Base-by-base conservation (phyloP, 257 asterid genomes). In the Plantago elongata region DNA sequence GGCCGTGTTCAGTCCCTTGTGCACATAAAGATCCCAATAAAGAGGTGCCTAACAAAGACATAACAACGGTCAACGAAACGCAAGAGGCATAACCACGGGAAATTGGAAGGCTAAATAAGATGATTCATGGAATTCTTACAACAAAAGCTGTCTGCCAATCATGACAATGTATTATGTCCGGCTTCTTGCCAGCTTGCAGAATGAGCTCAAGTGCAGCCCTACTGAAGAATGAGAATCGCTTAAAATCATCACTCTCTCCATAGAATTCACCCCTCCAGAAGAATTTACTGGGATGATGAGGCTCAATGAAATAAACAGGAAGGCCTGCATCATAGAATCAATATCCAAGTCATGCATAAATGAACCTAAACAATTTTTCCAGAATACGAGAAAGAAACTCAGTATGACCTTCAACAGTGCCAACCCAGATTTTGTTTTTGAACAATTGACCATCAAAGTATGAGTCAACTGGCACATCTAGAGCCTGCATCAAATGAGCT, bases 101-200 rank as follows among this genome's bases (percentile, higher is more conserved):
- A 55, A 64, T 37, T 60, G 51, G 70, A 66, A 55, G 4, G 42
- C 29, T 16, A 58, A 71, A 6, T 37, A 46, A 51, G 22, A 22
- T 63, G 37, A 51, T 40, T 57, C 55, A 42, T 45, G 17, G 65
- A 7, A 57, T 62, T 57, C 94, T 11, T 89, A 93, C 99, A 62
- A 89, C 82, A 70, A 93, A 93, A 62, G 96, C 87, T 69, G 99
- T 93, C 77, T 93, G 99, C 99, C 99, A 93, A 77, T 93, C 99
- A 82, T 93, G 99, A 74, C 96, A 89, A 68, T 93, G 99, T 67
- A 93, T 87, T 49, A 93, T 85, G 65, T 87, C 96, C 0, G 99
- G 97, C 71, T 74, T 85, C 78, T 93, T 93, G 62, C 90, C 97
- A 75, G 91, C 85, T 77, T 84, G 99, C 72, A 74, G 83, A 75